Evolutionary conservation across 2,329 filamentous ascomycete species (phyloP).

Genomic region (Hymenoscyphus linearis): DNA sequence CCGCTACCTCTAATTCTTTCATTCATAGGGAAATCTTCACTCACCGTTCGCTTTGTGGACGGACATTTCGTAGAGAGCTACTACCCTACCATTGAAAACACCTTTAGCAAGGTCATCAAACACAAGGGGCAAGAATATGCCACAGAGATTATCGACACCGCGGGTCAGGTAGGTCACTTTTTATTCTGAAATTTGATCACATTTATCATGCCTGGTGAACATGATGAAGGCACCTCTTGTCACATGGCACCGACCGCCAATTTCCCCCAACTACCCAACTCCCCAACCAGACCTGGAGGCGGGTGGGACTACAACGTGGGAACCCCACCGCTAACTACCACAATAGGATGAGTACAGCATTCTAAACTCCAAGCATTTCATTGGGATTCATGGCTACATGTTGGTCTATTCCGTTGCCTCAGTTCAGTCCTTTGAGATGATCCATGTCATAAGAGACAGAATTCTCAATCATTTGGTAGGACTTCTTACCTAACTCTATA

Average conservation of each 20-base stretch:
- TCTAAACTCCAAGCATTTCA: conserved; percentile 96
- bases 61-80: conserved; percentile 98
- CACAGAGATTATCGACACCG: conserved; percentile 97
- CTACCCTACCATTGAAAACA: conserved; percentile 98
- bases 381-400: conserved; percentile 98
- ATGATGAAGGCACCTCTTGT: background rate
- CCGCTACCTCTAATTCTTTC: background rate
- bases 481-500: conserved; percentile 13
- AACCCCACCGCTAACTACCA: conserved; percentile 12
- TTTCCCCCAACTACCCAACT: background rate
- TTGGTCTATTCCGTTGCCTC: conserved; percentile 97
- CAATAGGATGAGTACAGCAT: conserved; percentile 93
- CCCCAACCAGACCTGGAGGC: background rate
- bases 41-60: conserved; percentile 95
- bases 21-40: conserved; percentile 84
- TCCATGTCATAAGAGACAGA: conserved; percentile 91
- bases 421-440: conserved; percentile 94
- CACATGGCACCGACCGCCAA: background rate
- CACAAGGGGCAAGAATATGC: conserved; percentile 89
- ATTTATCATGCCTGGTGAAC: background rate
- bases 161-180: conserved; percentile 67
- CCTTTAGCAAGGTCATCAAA: conserved; percentile 92
- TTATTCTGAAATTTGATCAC: background rate
- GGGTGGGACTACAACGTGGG: background rate
- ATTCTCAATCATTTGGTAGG: conserved; percentile 90